Evolutionary conservation across 306 rosid species (phyloP), one percentile per base, ranked within the genome.

Genomic region (Sechiopsis laciniata): DNA sequence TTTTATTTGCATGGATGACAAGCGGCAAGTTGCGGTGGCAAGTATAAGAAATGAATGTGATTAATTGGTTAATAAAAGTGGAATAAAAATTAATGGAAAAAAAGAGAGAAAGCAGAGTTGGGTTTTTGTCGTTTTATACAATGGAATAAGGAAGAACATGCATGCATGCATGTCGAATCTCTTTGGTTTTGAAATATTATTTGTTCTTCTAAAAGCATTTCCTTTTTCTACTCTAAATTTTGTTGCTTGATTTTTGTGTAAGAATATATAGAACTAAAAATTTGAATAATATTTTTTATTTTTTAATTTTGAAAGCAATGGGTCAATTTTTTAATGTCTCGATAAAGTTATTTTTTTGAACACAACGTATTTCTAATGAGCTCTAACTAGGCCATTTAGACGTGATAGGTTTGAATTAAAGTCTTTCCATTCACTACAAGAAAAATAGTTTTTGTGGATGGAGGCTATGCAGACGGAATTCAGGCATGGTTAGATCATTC

Each of bases 111-210:
- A 64, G 16, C 51, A 37, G 15, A 64, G 52, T 1, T 19, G 69
- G 2, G 42, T 26, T 37, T 64, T 64, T 35, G 70, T 64, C 70
- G 70, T n/a, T n/a, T 16, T 37, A 13, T 64, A 16, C 7, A 64
- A 8, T 64, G 70, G 70, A 64, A 64, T 24, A 60, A 62, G 53
- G n/a, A 45, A 66, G 72, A 66, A 66, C 72, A 66, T 66, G 69
- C 32, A 3, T 37, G 42, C 42, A 37, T 37, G 42, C 42, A 21
- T 57, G 72, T 29, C 10, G 17, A 65, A 42, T 65, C 71, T 65
- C 26, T 40, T 65, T 17, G 5, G 54, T 65, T 65, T 65, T 42
- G 53, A 65, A 37, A 4, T 65, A 40, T 42, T 42, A 16, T 17
- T 57, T 55, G 4, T 55, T 58, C 64, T 29, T 26, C 19, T 13